Conservation (phyloP, 2,329 filamentous ascomycete species). For the Zymoseptoria passerinii region DNA sequence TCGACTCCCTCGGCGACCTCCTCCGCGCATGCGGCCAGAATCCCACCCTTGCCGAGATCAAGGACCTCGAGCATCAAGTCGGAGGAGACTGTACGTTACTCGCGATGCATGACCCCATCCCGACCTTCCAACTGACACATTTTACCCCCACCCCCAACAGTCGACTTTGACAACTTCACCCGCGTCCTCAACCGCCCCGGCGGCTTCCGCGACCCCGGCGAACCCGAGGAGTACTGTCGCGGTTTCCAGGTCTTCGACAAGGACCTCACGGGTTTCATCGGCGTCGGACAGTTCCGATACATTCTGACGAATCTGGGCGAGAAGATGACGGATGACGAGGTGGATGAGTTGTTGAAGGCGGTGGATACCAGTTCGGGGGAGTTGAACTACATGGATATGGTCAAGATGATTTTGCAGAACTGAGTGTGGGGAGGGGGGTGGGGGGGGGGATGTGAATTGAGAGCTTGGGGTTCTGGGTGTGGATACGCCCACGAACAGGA, state of each 20-base stretch:
- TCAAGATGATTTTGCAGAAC: conserved; percentile 35
- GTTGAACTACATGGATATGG: conserved; percentile 78
- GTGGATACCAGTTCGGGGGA: conserved; percentile 93
- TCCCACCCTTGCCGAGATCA: conserved; percentile 86
- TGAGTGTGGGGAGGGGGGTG: conserved; percentile 13
- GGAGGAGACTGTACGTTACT: conserved; percentile 79
- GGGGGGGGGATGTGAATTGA: too few species aligned
- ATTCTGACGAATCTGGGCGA: conserved; percentile 94
- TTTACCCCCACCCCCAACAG: too few species aligned
- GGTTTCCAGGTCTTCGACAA: conserved; percentile 99
- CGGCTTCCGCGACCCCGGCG: conserved; percentile 95
- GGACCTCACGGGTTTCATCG: conserved; percentile 96
- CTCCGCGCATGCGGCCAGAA: conserved; percentile 97
- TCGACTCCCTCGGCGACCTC: conserved; percentile 83
- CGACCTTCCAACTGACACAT: too few species aligned
- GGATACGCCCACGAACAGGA: too few species aligned
- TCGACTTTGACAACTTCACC: conserved; percentile 96
- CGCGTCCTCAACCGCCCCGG: conserved; percentile 95
- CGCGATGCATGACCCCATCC: not conserved
- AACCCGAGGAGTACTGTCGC: conserved; percentile 96
- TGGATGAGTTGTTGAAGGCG: conserved; percentile 96
- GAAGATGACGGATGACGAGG: conserved; percentile 99
- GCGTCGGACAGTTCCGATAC: conserved; percentile 94
- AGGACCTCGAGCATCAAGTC: conserved; percentile 81
- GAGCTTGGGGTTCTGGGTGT: too few species aligned